A percentile compares a stretch with the other conserved stretches of the same genome.
These are phyloP conservation scores for Anthracocystis setariae DNA, from an alignment of 1,284 basidiomycete genomes.

Conservation along the genomic window DNA sequence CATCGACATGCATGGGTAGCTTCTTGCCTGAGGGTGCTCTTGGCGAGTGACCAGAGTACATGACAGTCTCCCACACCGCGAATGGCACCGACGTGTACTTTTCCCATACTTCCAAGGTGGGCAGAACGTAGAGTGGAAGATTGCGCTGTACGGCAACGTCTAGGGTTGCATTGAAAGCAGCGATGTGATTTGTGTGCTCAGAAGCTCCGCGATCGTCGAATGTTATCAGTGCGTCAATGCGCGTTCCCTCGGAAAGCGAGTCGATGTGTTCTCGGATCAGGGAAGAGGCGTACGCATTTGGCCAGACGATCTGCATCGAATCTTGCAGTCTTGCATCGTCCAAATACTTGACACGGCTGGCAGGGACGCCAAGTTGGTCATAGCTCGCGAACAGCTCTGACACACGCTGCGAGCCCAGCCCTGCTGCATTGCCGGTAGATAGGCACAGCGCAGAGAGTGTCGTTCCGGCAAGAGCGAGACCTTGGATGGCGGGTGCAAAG, in stretches of 20 bases:
- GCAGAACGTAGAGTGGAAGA: slow-evolving; percentile 38
- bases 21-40: neutral
- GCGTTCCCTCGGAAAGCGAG: neutral
- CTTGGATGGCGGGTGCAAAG: slow-evolving; percentile 80
- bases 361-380: slow-evolving; percentile 74
- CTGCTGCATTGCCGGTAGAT: slow-evolving; percentile 78
- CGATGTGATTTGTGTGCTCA: slow-evolving; percentile 87
- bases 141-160: slow-evolving; percentile 62
- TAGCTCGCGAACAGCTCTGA: slow-evolving; percentile 74
- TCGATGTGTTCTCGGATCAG: slow-evolving; percentile 75
- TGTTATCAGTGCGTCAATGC: slow-evolving; percentile 76
- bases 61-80: slow-evolving; percentile 39
- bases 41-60: slow-evolving; percentile 14
- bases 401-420: slow-evolving; percentile 76
- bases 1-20: neutral
- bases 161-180: slow-evolving; percentile 71
- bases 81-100: slow-evolving; percentile 48
- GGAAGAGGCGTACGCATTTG: slow-evolving; percentile 73
- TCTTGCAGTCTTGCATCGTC: slow-evolving; percentile 82
- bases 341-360: slow-evolving; percentile 74
- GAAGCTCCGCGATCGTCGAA: slow-evolving; percentile 87
- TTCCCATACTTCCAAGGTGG: slow-evolving; percentile 35
- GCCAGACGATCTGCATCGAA: slow-evolving; percentile 78
- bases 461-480: slow-evolving; percentile 70
- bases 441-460: slow-evolving; percentile 70